Base-by-base conservation (phyloP, 768 basidiomycete genomes). In the Hemileccinum impolitum region DNA sequence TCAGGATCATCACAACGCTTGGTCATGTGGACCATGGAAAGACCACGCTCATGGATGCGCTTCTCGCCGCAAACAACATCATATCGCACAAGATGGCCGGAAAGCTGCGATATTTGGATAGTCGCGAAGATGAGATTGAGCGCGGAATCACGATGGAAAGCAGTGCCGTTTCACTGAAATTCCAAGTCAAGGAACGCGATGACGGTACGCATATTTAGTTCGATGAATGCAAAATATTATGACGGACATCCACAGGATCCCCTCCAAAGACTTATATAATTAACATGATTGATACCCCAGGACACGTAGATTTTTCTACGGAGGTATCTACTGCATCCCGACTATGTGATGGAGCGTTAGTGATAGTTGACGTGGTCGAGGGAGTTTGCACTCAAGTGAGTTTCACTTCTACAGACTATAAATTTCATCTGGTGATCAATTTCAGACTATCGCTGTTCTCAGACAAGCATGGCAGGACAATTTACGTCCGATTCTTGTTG, bases 61-160 rank as follows among this genome's bases (percentile, higher is more conserved):
- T 99, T 8, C 82, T 99, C 31, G 94, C 95, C 2, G 93, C 95
- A 18, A 98, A 98, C 72, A 95, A 92, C 62, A 98, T 99, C 64
- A 97, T 99, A 60, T 97, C 95, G 0, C 70, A 85, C 10, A 74
- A 90, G 46, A 89, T 97, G 85, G 95, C 94, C 2, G 96, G 96
- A 10, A 98, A 96, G 66, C 84, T 98, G 68, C 77, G 96, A 46
- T 99, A 95, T 66, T 74, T 98, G 45, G 96, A 99, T 64, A 91
- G 87, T 50, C 77, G 96, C 56, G 94, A 97, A 64, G 96, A 98
- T 60, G 96, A 99, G 62, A 94, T 97, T 60, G 87, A 98, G 69
- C 75, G 96, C 43, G 96, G 96, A 3, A 99, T 99, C 52, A 98
- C 96, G 0, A 98, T 99, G 96, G 94, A 99, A 70, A 92, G 90